Evolutionary conservation across 2,329 filamentous ascomycete genomes (phyloP).

Genomic region (Onygena corvina): DNA sequence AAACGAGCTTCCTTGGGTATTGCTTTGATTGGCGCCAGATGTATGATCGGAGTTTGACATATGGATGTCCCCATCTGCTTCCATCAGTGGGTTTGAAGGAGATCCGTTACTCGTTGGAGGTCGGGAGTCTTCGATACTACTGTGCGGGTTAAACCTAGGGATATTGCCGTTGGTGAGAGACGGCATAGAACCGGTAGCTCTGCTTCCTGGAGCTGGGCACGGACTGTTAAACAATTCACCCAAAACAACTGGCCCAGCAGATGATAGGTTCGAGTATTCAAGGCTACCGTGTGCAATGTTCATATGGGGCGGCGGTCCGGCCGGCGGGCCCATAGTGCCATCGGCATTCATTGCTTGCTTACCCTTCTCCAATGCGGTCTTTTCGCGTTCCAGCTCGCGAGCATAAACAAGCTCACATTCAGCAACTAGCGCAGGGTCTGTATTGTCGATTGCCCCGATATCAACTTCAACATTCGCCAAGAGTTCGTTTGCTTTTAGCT

Average conservation of each 20-base stretch:
- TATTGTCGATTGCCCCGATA: conserved; percentile 60
- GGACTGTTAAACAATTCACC: conserved; percentile 52
- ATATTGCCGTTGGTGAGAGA: conserved; percentile 49
- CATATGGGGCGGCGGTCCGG: conserved; percentile 30
- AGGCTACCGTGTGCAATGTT: conserved; percentile 43
- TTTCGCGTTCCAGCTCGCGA: conserved; percentile 58
- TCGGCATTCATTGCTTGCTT: conserved; percentile 30
- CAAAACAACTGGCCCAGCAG: conserved; percentile 45
- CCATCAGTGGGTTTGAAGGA: conserved; percentile 21
- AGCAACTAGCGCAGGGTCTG: conserved; percentile 48
- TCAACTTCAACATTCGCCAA: conserved; percentile 90
- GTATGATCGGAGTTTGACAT: conserved; percentile 46
- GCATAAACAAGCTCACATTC: conserved; percentile 75
- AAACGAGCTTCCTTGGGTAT: conserved; percentile 38
- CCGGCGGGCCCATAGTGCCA: conserved; percentile 35
- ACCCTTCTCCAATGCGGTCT: conserved; percentile 47
- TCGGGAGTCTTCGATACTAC: conserved; percentile 20
- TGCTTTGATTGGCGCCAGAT: conserved; percentile 35
- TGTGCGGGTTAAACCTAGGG: conserved; percentile 25
- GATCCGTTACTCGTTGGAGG: conserved; percentile 46
- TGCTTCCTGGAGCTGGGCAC: conserved; percentile 41
- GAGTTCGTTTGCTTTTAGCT: conserved; percentile 81
- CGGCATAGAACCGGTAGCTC: conserved; percentile 38
- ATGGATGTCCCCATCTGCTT: conserved; percentile 43
- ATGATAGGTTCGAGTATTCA: conserved; percentile 36